Base-by-base conservation (phyloP, 139 green algal genomes). In the Volvox reticuliferus region DNA sequence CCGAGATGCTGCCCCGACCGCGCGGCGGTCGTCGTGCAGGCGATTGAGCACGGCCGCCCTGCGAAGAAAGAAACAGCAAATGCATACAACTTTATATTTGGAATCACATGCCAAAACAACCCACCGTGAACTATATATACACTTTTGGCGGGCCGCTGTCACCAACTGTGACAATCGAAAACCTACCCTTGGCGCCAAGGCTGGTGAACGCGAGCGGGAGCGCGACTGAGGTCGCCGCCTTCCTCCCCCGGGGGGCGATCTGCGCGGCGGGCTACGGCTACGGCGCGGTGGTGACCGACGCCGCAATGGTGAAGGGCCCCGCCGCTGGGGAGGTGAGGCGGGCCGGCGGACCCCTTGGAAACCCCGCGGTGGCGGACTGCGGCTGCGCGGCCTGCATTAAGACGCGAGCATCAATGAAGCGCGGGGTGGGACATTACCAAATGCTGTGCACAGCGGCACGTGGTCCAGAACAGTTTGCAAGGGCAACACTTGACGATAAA, bases 1-100 rank as follows among this genome's bases (percentile, higher is more conserved):
- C 79, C 50, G 67, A 73, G 44, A 3, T 36, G 87, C 76, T 86
- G 76, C 90, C 86, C 63, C 91, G 91, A n/a, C 91, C 91, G 19
- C 91, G 86, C 21, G 63, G 71, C 1, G 61, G 75, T 0, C 87
- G 80, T 0, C 87, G 87, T 0, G 67, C 37, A 18, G 91, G 87
- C 28, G 91, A 91, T 20, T 22, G 75, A 16, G 22, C 62, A 6
- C 91, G 78, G 3, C 85, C 79, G 12, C 44, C 68, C 76, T 90
- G 82, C 89, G 67, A 62, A 24, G 32, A 82, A 17, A 61, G 65
- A 12, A 62, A 16, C 16, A 22, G 28, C 16, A 1, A 5, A 79
- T 22, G n/a, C 17, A 79, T 44, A 32, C 18, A 79, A 24, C 26
- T 37, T 44, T n/a, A 22, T 9, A 36, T 79, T 33, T 2, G 28